Evolutionary conservation across 169 alveolate species (phyloP), one percentile per base, ranked within the genome.

Genomic region (Toxoplasma gondii): DNA sequence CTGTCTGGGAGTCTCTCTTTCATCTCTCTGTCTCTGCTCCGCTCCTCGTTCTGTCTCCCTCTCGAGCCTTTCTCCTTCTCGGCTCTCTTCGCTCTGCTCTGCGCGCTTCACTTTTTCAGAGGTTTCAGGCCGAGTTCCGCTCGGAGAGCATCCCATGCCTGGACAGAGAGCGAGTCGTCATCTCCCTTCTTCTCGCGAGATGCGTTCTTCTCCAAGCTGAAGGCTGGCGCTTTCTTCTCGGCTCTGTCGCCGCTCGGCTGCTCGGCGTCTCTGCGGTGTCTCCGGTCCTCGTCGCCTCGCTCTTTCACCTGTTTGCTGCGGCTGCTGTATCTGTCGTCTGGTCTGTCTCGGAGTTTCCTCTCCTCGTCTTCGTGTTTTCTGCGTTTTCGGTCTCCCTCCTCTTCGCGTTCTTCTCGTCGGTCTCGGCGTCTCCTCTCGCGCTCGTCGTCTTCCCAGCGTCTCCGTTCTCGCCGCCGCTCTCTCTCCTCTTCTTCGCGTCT

Each of bases 111-210:
- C n/a, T 64, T 64, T 64, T 64, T 64, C 82, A 97, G 97, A 31
- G 98, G 98, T 90, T 97, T 97, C 94, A 97, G 88, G 27, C 98
- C 98, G 87, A 97, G 86, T 17, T 94, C 94, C 58, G 96, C 95
- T 36, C 98, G 94, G 69, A 96, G 80, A 70, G 94, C 94, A 87
- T 97, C 97, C 98, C 98, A 97, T 84, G 95, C 95, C 0, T 95
- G 97, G 84, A 97, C 97, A 0, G 98, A 94, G 64, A 96, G 39
- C 44, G 94, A 97, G n/a, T 96, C 94, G 70, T 95, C 94, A 49
- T 90, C 90, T 17, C 78, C 78, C 44, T 88, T 74, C 69, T 54
- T 58, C 36, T 87, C 81, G 39, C 54, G 92, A 81, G 29, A 9
- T 0, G 0, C 39, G 34, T 27, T 22, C 53, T 17, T 17, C 17